phyloP scores from a whole-genome alignment of 2,329 filamentous ascomycete genomes.

The Aotearoamyces nothofagi region DNA sequence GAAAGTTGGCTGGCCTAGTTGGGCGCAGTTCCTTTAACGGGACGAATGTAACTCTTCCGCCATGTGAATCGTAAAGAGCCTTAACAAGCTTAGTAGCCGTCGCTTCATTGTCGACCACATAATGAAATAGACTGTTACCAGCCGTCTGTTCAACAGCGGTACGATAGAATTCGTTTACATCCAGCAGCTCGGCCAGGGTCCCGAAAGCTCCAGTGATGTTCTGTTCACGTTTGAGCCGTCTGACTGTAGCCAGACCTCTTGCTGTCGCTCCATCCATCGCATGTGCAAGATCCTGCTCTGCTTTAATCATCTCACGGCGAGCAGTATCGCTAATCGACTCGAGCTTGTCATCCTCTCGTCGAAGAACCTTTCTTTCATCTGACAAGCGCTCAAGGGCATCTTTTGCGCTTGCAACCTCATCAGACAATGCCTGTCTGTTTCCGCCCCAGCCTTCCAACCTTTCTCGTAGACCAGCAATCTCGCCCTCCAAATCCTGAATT shows the following conservation, averaged over 20 bases:
- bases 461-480: constrained; percentile 54
- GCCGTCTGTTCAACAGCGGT: constrained; percentile 87
- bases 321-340: constrained; percentile 64
- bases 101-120: constrained; percentile 82
- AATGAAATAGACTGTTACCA: constrained; percentile 86
- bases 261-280: constrained; percentile 85
- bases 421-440: constrained; percentile 54
- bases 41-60: constrained; percentile 87
- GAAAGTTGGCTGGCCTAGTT: constrained; percentile 52
- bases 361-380: constrained; percentile 77
- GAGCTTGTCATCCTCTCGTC: constrained; percentile 79
- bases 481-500: constrained; percentile 56
- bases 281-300: constrained; percentile 63
- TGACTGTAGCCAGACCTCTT: constrained; percentile 73
- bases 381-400: constrained; percentile 65
- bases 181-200: constrained; percentile 82
- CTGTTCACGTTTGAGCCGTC: constrained; percentile 64
- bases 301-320: constrained; percentile 58
- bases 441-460: constrained; percentile 68
- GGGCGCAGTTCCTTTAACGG: constrained; percentile 70
- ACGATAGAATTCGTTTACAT: constrained; percentile 71
- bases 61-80: constrained; percentile 60
- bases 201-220: constrained; percentile 81
- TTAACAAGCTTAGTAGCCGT: constrained; percentile 75
- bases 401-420: constrained; percentile 62